Conservation (phyloP, 2,329 filamentous ascomycete genomes). For the Penicillium concentricum region DNA sequence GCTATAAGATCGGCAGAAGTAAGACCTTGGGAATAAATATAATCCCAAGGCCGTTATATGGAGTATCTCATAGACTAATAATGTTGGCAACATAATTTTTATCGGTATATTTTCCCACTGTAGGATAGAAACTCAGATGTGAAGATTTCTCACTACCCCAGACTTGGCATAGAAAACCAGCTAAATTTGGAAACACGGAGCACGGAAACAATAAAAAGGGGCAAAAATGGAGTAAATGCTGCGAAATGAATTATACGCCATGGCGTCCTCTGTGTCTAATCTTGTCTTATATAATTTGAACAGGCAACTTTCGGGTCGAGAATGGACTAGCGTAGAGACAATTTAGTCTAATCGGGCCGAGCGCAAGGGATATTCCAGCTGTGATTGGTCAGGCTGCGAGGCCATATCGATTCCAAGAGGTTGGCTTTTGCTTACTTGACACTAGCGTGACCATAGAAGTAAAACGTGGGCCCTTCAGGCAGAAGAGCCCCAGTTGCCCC, state of each 20-base stretch:
- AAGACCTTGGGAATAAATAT: too few relatives aligned
- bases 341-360: neutral
- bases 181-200: constrained; percentile 2
- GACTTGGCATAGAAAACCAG: neutral
- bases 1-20: neutral
- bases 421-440: neutral
- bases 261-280: neutral
- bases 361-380: neutral
- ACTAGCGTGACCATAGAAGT: neutral
- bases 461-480: neutral
- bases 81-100: too few relatives aligned
- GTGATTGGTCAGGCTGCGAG: neutral
- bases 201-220: neutral
- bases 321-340: neutral
- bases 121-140: too few relatives aligned
- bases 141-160: neutral
- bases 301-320: neutral
- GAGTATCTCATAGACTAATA: neutral
- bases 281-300: neutral
- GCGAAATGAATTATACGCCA: neutral
- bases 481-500: neutral
- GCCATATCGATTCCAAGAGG: neutral
- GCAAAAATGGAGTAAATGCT: neutral
- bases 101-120: too few relatives aligned
- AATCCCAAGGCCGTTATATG: neutral